A percentile compares a stretch with the other conserved stretches of the same genome.
These are phyloP conservation scores for Stromatinia cepivora DNA, from an alignment of 2,329 filamentous ascomycete species.

Conservation along the genomic window DNA sequence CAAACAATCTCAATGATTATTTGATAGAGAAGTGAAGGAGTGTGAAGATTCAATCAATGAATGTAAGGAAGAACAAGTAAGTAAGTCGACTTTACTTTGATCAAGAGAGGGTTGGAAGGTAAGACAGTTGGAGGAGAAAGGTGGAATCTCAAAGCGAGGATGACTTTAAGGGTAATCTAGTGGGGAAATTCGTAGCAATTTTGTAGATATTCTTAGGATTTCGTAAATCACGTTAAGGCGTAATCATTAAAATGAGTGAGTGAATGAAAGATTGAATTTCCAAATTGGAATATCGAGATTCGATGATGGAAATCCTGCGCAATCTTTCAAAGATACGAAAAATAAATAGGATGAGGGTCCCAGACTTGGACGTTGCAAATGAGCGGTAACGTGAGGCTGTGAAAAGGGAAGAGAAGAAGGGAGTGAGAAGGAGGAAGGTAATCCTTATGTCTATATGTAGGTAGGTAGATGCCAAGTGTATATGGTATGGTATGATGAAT, in stretches of 20 bases:
- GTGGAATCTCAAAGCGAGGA: neutral
- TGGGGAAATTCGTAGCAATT: neutral
- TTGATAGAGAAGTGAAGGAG: constrained; percentile 18
- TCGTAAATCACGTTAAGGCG: constrained; percentile 9
- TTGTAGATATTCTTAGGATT: neutral
- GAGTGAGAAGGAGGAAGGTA: constrained; percentile 8
- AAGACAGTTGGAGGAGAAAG: neutral
- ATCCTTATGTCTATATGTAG: constrained; percentile 10
- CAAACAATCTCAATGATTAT: constrained; percentile 19
- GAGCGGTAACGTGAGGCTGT: constrained; percentile 20
- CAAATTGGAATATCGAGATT: neutral
- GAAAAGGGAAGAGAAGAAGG: constrained; percentile 15
- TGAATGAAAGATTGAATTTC: constrained; percentile 7
- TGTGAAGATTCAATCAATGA: constrained; percentile 34
- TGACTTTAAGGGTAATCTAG: neutral
- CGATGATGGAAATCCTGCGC: constrained; percentile 21
- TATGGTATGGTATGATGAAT: neutral
- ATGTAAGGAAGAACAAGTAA: constrained; percentile 24
- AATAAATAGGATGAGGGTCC: constrained; percentile 1
- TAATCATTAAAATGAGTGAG: constrained; percentile 17
- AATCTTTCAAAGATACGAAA: constrained; percentile 29
- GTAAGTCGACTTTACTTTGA: constrained; percentile 5
- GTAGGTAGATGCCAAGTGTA: neutral
- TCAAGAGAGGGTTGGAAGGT: neutral
- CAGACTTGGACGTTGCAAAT: constrained; percentile 13